These are phyloP conservation scores for Henningerozyma blattae DNA, from an alignment of 805 yeast genomes.

Conservation along the genomic window DNA sequence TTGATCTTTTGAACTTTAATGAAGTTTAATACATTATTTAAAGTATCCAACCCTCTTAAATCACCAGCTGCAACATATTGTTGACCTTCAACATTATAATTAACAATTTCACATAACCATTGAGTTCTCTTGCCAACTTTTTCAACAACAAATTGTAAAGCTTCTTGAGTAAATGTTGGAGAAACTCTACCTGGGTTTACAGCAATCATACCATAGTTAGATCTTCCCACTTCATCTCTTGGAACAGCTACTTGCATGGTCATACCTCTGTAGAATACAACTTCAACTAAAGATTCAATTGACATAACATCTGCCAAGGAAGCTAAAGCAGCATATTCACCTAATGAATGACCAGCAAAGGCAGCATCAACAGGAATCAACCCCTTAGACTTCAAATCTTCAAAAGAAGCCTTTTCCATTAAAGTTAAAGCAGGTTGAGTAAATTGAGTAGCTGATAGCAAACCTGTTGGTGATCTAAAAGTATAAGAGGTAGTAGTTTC, in stretches of 20 bases:
- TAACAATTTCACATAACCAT: slow-evolving; percentile 96
- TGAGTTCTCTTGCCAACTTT: slow-evolving; percentile 72
- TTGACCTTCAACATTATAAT: slow-evolving; percentile 95
- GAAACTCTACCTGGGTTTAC: slow-evolving; percentile 92
- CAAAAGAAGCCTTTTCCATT: slow-evolving; percentile 98
- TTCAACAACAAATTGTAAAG: slow-evolving; percentile 86
- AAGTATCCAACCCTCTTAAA: slow-evolving; percentile 83
- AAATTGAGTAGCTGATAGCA: slow-evolving; percentile 95
- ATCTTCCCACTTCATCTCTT: slow-evolving; percentile 88
- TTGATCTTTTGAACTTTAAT: slow-evolving; percentile 91
- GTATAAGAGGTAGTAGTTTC: slow-evolving; percentile 74
- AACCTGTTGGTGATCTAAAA: slow-evolving; percentile 86
- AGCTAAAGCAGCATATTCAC: slow-evolving; percentile 96
- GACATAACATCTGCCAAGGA: slow-evolving; percentile 98
- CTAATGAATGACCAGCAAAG: slow-evolving; percentile 98
- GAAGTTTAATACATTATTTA: slow-evolving; percentile 86
- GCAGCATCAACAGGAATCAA: slow-evolving; percentile 85
- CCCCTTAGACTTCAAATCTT: slow-evolving; percentile 93
- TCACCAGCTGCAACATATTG: slow-evolving; percentile 99
- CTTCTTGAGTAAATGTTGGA: slow-evolving; percentile 82
- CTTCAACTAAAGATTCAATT: slow-evolving; percentile 91
- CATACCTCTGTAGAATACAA: slow-evolving; percentile 99
- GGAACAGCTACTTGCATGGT: slow-evolving; percentile 99
- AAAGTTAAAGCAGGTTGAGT: slow-evolving; percentile 98
- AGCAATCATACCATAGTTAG: slow-evolving; percentile 99